Evolutionary conservation across 441 rosid genomes (phyloP), one percentile per base, ranked within the genome.

Genomic region (Dalechampia spathulata): DNA sequence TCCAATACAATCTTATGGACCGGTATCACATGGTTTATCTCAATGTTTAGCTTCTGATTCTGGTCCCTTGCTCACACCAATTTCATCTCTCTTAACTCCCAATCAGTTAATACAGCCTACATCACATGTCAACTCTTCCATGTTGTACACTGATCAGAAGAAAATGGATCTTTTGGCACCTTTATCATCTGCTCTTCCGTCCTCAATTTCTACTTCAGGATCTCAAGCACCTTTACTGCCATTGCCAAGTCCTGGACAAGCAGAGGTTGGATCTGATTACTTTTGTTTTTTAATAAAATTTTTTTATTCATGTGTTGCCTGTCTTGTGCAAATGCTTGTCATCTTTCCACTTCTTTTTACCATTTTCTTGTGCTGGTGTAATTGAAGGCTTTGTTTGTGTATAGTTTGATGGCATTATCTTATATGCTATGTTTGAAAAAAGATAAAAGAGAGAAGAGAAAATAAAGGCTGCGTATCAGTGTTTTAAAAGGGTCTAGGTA

Each of bases 141-240:
- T 63, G 38, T 49, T 57, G 53, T 55, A 57, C 42, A 59, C 64
- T 45, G 62, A 67, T 55, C 67, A 73, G 50, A 75, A 60, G 55
- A 77, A 54, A 62, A 54, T 60, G 62, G 61, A 38, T 64, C 55
- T 54, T 14, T 13, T 50, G 49, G 60, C 67, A 27, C 52, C 64
- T 19, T 30, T 45, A 40, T 32, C 72, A 64, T 57, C 47, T 59
- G 58, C 58, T 56, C 38, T 49, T 38, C 68, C 58, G 26, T 26
- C 72, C 28, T 54, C 23, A 30, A 42, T 41, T 67, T 55, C 67
- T 60, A 23, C 58, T 52, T 55, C 58, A 41, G 62, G 56, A 23
- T 57, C 65, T 51, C 79, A 75, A 65, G 52, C 72, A 25, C 83
- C 81, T 28, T 62, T 77, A 49, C 71, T 77, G 69, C 83, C 78